These are phyloP conservation scores for Inonotus hispidus DNA, from an alignment of 1,284 basidiomycete species.

Conservation along the genomic window DNA sequence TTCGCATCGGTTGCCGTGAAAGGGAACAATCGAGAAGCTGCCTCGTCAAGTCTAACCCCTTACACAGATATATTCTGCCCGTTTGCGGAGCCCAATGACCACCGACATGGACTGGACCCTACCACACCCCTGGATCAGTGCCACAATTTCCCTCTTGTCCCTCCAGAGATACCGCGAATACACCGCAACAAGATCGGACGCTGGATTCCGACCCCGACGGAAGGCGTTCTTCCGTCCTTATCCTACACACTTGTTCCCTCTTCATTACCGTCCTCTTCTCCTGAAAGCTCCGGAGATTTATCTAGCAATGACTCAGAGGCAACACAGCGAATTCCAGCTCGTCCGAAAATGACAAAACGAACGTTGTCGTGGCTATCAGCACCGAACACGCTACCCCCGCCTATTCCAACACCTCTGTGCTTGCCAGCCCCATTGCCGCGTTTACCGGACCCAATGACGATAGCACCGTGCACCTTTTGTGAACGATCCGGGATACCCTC, in stretches of 20 bases:
- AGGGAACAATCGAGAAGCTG: background rate
- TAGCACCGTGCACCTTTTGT: too few relatives aligned
- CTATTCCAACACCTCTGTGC: background rate
- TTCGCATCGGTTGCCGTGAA: background rate
- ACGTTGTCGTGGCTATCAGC: constrained; percentile 12
- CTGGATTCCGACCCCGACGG: constrained; percentile 18
- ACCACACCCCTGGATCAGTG: constrained; percentile 15
- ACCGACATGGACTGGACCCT: background rate
- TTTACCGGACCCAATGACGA: background rate
- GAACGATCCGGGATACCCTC: too few relatives aligned
- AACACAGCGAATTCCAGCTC: background rate
- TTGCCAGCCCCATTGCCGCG: constrained; percentile 4
- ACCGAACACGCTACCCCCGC: background rate
- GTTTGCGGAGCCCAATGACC: background rate
- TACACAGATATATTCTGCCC: background rate
- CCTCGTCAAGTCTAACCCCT: background rate
- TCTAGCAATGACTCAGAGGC: background rate
- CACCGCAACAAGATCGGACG: constrained; percentile 8
- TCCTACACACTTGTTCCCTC: background rate
- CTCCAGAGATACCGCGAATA: constrained; percentile 9
- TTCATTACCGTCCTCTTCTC: background rate
- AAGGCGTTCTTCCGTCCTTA: constrained; percentile 14
- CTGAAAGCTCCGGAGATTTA: background rate
- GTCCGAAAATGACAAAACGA: constrained; percentile 3
- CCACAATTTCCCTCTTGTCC: constrained; percentile 4